Base-by-base conservation (phyloP, 805 yeast genomes). In the Metschnikowia anglica region DNA sequence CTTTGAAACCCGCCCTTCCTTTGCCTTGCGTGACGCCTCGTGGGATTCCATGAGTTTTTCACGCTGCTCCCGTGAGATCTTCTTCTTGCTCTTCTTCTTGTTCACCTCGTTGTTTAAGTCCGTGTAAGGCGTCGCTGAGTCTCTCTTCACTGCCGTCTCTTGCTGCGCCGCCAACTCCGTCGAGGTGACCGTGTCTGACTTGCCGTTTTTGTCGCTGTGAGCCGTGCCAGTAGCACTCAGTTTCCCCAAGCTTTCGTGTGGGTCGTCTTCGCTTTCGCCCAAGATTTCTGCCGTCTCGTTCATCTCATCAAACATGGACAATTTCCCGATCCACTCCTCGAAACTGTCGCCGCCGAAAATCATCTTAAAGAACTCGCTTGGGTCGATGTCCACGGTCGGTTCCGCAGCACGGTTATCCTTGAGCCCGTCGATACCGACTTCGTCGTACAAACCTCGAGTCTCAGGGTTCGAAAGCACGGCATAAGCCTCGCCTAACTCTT, bases 341-440 rank as follows among this genome's bases (percentile, higher is more conserved):
- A 86, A 86, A 1, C 83, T 80, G 46, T 83, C 89, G 41, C 95
- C 95, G 43, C 95, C 95, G 62, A 86, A 93, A 27, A 93, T 86
- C 59, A 75, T 74, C 21, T 84, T 76, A 65, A 93, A 88, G 56
- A 88, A 84, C 60, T 90, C 96, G 39, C 77, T 71, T 0, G 97
- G 95, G 60, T 93, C 98, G 25, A 68, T 56, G 16, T 66, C 72
- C 44, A 82, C 87, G 45, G 83, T 85, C 8, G 88, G 90, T 6
- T 76, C 81, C 2, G 88, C 88, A 28, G 76, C 73, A 1, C 85
- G 86, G 51, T 77, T 75, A 11, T 81, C 85, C 56, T 88, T 85
- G 63, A 70, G 53, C 4, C 74, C 74, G 6, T 68, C 72, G 25
- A 58, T 59, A 35, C 99, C 99, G 50, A 80, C 77, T 61, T 84